Evolutionary conservation across 2,329 filamentous ascomycete species (phyloP), one percentile per base, ranked within the genome.

Genomic region (Phialophora macrospora): DNA sequence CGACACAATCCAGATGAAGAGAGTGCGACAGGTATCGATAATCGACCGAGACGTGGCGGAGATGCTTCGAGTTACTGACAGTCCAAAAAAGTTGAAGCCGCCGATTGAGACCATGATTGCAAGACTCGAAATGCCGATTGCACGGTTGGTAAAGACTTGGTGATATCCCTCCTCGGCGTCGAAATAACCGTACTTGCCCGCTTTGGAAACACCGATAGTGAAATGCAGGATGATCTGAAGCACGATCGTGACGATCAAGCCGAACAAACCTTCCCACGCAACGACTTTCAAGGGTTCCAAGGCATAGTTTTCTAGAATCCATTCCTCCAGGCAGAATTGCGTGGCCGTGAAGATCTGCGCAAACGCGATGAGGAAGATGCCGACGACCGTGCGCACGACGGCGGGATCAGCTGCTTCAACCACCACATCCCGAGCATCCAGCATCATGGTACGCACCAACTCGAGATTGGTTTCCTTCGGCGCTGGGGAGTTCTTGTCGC

Each of bases 31-130:
- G 0, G 95, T 99, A 78, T 99, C 95, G 73, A 99, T 98, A 34
- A 94, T 98, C 34, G 92, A 96, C 67, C 95, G 88, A 1, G 94
- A 92, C 0, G 95, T 99, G 11, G 95, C 95, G 69, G 91, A 96
- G 71, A 99, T 92, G 68, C 81, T 88, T 66, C 92, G 88, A 0
- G 95, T 99, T 8, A 99, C 94, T 0, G 91, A 95, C 9, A 99
- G 86, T 7, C 95, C 95, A 78, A 99, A 99, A 83, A 96, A 99
- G 81, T 99, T 99, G 86, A 98, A 99, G 61, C 94, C 93, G 90
- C 94, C 94, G 73, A 99, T 99, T 74, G 92, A 96, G 71, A 99
- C 85, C 95, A 99, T 99, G 76, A 98, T 98, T 65, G 96, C 78
- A 7, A 98, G 62, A 70, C 92, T 96, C 24, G 91, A 91, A 2